phyloP scores from a whole-genome alignment of 306 rosid species.

The Casuarina equisetifolia region DNA sequence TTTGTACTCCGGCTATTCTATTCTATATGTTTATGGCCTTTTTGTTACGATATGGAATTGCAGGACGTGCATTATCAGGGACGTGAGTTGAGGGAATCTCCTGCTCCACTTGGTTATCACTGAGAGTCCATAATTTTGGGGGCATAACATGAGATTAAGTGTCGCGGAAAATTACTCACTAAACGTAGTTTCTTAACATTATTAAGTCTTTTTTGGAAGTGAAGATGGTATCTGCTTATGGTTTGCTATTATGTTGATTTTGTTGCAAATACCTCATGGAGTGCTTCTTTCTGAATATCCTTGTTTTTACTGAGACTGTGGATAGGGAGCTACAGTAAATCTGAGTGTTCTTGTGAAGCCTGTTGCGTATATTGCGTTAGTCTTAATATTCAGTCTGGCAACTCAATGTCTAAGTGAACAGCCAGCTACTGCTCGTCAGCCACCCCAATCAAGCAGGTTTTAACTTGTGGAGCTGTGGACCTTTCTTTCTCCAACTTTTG shows the following conservation, averaged over 20 bases:
- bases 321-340: too few species aligned
- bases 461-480: too few species aligned
- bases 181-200: background rate
- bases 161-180: background rate
- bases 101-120: slow-evolving; percentile 76
- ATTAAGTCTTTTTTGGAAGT: background rate
- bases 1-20: background rate
- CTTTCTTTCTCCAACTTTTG: too few species aligned
- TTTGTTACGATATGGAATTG: slow-evolving; percentile 24
- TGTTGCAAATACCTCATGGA: background rate
- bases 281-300: background rate
- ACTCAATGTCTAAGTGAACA: too few species aligned
- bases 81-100: slow-evolving; percentile 52
- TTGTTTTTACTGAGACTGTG: background rate
- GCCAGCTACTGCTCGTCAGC: too few species aligned
- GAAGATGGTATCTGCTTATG: background rate
- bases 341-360: too few species aligned
- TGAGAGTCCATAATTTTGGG: slow-evolving; percentile 18
- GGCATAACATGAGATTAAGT: background rate
- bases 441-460: too few species aligned
- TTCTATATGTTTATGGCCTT: background rate
- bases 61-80: slow-evolving; percentile 80
- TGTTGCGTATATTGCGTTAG: too few species aligned
- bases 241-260: background rate
- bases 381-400: too few species aligned